These are phyloP conservation scores for Blastocrithidia nonstop DNA, from an alignment of 208 protist genomes.

Conservation along the genomic window DNA sequence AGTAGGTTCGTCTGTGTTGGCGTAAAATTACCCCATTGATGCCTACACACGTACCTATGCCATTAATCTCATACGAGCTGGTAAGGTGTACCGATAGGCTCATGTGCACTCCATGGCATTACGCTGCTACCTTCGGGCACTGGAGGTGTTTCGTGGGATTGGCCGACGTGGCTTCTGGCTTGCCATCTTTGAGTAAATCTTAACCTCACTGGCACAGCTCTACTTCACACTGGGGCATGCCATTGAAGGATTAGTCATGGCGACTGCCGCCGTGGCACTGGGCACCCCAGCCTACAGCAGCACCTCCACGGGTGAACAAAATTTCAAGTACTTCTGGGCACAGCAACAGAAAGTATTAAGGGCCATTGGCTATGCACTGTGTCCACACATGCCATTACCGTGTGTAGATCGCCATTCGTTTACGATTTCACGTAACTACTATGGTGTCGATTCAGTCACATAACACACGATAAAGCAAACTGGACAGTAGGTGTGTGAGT, in stretches of 20 bases:
- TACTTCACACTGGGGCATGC: conserved; percentile 45
- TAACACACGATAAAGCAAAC: conserved; percentile 12
- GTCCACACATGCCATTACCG: conserved; percentile 60
- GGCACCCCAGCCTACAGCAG: conserved; percentile 41
- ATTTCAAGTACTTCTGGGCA: conserved; percentile 35
- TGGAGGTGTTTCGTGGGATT: conserved; percentile 28
- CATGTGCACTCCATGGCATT: conserved; percentile 27
- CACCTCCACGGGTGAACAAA: conserved; percentile 9
- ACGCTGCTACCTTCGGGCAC: conserved; percentile 50
- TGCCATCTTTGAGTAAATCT: conserved; percentile 37
- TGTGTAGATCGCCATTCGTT: conserved; percentile 32
- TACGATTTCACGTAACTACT: conserved; percentile 27
- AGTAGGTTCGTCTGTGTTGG: conserved; percentile 14
- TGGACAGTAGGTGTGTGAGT: conserved; percentile 18
- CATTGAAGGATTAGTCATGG: conserved; percentile 30
- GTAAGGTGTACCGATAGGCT: conserved; percentile 25
- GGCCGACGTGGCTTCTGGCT: conserved; percentile 34
- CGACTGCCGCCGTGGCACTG: conserved; percentile 24
- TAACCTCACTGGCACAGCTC: conserved; percentile 22
- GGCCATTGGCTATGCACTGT: conserved; percentile 29
- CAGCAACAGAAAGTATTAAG: conserved; percentile 26
- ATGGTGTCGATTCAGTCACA: conserved; percentile 31
- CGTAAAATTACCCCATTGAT: conserved; percentile 24
- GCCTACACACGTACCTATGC: conserved; percentile 35
- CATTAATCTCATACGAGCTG: conserved; percentile 23